A percentile compares a stretch with the other conserved stretches of the same genome.
These are phyloP conservation scores for Ramularia endophylla DNA, from an alignment of 2,329 filamentous ascomycete genomes.

Conservation along the genomic window DNA sequence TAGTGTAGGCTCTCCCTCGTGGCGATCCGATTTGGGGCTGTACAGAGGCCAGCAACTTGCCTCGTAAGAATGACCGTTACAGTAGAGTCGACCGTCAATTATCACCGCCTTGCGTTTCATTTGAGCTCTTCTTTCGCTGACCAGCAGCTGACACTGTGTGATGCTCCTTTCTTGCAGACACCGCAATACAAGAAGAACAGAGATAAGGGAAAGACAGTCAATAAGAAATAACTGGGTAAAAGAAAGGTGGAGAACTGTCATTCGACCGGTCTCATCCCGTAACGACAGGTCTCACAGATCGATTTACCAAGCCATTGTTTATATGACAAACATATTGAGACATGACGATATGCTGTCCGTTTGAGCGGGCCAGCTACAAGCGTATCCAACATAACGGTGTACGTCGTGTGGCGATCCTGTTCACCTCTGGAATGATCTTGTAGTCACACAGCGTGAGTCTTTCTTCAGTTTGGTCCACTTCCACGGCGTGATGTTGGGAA, in stretches of 20 bases:
- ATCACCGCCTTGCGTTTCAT: not conserved
- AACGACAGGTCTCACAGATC: not conserved
- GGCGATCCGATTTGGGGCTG: not conserved
- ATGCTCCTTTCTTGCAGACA: not conserved
- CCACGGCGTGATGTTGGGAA: constrained; percentile 11
- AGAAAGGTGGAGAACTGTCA: not conserved
- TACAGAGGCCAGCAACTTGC: too few relatives aligned
- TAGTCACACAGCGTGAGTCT: too few relatives aligned
- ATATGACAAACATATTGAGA: not conserved
- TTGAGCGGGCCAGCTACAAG: too few relatives aligned
- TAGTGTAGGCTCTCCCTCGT: not conserved
- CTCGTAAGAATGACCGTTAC: too few relatives aligned
- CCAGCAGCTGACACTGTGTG: not conserved
- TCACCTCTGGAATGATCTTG: too few relatives aligned
- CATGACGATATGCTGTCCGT: too few relatives aligned
- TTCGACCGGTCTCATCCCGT: not conserved
- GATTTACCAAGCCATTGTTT: not conserved
- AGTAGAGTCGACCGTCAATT: not conserved
- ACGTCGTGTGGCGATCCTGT: too few relatives aligned
- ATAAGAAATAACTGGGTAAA: not conserved
- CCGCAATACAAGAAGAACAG: not conserved
- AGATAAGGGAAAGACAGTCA: not conserved
- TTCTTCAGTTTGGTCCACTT: constrained; percentile 8
- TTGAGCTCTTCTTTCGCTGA: not conserved
- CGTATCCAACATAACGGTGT: too few relatives aligned